These are phyloP conservation scores for Datisca glomerata DNA, from an alignment of 306 rosid genomes.

Conservation along the genomic window DNA sequence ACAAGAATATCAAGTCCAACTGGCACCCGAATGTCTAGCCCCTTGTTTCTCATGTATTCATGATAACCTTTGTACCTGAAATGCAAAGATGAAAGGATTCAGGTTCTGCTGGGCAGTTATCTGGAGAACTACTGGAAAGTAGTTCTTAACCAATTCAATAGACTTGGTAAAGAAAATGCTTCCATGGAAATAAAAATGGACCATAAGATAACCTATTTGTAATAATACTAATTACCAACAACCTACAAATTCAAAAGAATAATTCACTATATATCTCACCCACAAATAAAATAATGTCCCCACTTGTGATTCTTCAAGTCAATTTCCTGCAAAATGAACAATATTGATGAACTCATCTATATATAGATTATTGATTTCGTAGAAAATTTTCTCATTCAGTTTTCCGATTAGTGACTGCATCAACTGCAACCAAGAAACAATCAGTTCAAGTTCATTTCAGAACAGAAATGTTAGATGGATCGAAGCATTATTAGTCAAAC, in stretches of 20 bases:
- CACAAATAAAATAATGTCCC: slow-evolving; percentile 98
- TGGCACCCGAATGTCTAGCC: slow-evolving; percentile 41
- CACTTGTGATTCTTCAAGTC: slow-evolving; percentile 89
- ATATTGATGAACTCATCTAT: slow-evolving; percentile 1
- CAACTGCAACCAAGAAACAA: neutral
- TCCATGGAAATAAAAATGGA: slow-evolving; percentile 2
- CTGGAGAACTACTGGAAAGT: neutral
- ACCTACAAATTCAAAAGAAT: neutral
- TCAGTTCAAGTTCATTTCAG: too few species aligned
- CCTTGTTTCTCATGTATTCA: slow-evolving; percentile 58
- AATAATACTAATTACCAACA: neutral
- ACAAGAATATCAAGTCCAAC: slow-evolving; percentile 86
- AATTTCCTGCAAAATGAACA: slow-evolving; percentile 41
- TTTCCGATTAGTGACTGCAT: neutral
- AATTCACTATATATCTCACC: slow-evolving; percentile 26
- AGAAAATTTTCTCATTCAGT: neutral
- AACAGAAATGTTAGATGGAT: too few species aligned
- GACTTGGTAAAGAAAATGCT: too few species aligned
- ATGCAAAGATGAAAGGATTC: slow-evolving; percentile 7
- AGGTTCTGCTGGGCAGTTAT: slow-evolving; percentile 7
- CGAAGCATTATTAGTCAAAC: too few species aligned
- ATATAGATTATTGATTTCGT: neutral
- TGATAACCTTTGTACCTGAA: slow-evolving; percentile 85
- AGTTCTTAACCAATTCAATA: too few species aligned
- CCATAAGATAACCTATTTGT: neutral